Evolutionary conservation across 2,329 filamentous ascomycete species (phyloP).

Genomic region (Aspergillus cejpii): DNA sequence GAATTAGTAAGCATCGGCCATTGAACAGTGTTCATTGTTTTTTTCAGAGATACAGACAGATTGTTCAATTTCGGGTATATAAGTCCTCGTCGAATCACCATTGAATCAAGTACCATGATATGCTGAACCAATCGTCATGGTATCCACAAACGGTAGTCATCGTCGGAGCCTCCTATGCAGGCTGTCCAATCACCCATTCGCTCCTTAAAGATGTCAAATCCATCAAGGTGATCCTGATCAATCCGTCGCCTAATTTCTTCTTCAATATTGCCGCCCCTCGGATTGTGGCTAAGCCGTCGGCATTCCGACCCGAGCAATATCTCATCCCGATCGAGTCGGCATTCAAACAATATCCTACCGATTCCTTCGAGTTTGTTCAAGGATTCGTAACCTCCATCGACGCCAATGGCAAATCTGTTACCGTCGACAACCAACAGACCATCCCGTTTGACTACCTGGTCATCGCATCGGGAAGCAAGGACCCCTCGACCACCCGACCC

Average conservation of each 20-base stretch:
- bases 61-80: no score
- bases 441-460: constrained; percentile 51
- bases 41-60: no score
- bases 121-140: no score
- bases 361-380: constrained; percentile 47
- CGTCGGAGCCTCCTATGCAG: constrained; percentile 36
- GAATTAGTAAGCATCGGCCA: no score
- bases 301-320: constrained; percentile 44
- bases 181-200: constrained; percentile 32
- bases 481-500: constrained; percentile 36
- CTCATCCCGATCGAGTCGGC: constrained; percentile 45
- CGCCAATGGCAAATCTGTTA: constrained; percentile 39
- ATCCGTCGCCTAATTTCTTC: constrained; percentile 49
- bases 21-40: no score
- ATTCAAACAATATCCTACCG: constrained; percentile 46
- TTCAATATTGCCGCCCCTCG: constrained; percentile 51
- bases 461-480: constrained; percentile 50
- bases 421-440: constrained; percentile 27
- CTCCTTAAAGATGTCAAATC: constrained; percentile 30
- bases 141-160: constrained; percentile 30
- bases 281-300: constrained; percentile 44
- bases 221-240: constrained; percentile 49
- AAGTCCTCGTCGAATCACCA: no score
- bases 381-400: constrained; percentile 47
- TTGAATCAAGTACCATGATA: no score